phyloP scores from a whole-genome alignment of 208 protist species.

The Acanthamoeba lugdunensis region DNA sequence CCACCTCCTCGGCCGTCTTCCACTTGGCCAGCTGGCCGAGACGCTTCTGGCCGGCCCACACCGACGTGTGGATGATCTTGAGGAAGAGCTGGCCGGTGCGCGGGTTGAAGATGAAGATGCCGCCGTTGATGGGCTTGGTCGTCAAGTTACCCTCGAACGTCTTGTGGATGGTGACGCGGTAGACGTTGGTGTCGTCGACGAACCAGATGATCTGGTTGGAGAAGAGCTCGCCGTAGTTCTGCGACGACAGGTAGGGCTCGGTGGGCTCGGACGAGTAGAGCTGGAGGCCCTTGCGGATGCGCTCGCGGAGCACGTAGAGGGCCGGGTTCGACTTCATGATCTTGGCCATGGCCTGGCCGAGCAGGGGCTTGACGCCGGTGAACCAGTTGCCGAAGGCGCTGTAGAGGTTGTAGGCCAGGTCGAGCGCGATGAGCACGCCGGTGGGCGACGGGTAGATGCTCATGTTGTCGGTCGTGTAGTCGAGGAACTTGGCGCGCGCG shows the following conservation, averaged over 20 bases:
- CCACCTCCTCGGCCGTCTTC: slow-evolving; percentile 99
- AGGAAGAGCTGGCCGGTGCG: slow-evolving; percentile 98
- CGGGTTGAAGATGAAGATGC: slow-evolving; percentile 99
- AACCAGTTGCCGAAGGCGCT: slow-evolving; percentile 98
- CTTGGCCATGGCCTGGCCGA: slow-evolving; percentile 97
- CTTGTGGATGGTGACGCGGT: slow-evolving; percentile 99
- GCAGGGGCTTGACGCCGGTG: slow-evolving; percentile 96
- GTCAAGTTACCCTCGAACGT: slow-evolving; percentile 98
- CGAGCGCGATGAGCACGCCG: slow-evolving; percentile 97
- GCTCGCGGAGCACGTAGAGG: slow-evolving; percentile 98
- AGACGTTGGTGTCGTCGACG: slow-evolving; percentile 99
- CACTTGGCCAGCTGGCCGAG: slow-evolving; percentile 98
- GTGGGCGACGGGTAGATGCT: slow-evolving; percentile 98
- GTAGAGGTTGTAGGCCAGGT: slow-evolving; percentile 99
- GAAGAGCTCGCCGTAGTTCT: slow-evolving; percentile 99
- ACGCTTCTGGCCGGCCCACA: slow-evolving; percentile 99
- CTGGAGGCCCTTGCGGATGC: slow-evolving; percentile 98
- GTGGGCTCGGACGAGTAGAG: slow-evolving; percentile 99
- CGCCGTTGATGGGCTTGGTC: slow-evolving; percentile 92
- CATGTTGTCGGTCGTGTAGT: slow-evolving; percentile 98
- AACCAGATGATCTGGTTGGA: slow-evolving; percentile 99
- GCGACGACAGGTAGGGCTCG: slow-evolving; percentile 97
- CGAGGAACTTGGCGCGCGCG: slow-evolving; percentile 97
- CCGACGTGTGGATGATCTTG: slow-evolving; percentile 99
- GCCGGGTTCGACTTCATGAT: slow-evolving; percentile 99